Evolutionary conservation across 2,329 filamentous ascomycete species (phyloP).

Genomic region (Diplodia sapinea): DNA sequence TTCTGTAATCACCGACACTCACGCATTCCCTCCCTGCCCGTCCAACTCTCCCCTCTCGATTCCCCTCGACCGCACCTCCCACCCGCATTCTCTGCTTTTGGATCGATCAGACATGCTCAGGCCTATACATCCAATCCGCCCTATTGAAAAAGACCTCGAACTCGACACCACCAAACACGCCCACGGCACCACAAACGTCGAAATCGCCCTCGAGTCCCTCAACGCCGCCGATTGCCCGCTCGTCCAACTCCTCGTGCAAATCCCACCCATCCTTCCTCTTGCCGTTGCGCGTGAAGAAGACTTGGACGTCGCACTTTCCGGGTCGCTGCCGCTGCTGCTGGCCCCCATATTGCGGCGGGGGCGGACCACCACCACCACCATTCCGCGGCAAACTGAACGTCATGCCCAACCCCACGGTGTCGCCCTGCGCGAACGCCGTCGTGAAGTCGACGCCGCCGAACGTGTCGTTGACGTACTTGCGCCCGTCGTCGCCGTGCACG

Average conservation of each 20-base stretch:
- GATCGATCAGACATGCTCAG: conserved; percentile 7
- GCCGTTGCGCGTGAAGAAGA: conserved; percentile 76
- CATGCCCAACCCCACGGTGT: conserved; percentile 76
- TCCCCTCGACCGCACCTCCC: too few relatives aligned
- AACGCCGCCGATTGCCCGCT: conserved; percentile 65
- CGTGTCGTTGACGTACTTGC: conserved; percentile 75
- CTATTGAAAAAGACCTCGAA: conserved; percentile 71
- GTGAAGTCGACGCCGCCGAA: conserved; percentile 76
- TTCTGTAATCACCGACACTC: too few relatives aligned
- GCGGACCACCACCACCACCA: conserved; percentile 9
- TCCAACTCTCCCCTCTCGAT: too few relatives aligned
- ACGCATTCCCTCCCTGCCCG: too few relatives aligned
- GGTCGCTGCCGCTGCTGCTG: conserved; percentile 32
- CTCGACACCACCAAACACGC: conserved; percentile 70
- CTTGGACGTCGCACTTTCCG: conserved; percentile 56
- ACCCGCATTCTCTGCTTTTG: not conserved
- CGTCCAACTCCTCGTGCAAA: conserved; percentile 75
- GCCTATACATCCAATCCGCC: conserved; percentile 60
- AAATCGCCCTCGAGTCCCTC: conserved; percentile 72
- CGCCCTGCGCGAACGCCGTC: conserved; percentile 65
- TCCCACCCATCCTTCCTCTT: conserved; percentile 67
- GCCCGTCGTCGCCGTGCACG: conserved; percentile 81
- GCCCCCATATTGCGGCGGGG: conserved; percentile 41
- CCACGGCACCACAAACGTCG: conserved; percentile 73
- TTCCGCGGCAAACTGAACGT: conserved; percentile 55